A percentile compares a stretch with the other conserved stretches of the same genome.
These are phyloP conservation scores for Globisporangium nodosum DNA, from an alignment of 352 stramenopile species.

Conservation along the genomic window DNA sequence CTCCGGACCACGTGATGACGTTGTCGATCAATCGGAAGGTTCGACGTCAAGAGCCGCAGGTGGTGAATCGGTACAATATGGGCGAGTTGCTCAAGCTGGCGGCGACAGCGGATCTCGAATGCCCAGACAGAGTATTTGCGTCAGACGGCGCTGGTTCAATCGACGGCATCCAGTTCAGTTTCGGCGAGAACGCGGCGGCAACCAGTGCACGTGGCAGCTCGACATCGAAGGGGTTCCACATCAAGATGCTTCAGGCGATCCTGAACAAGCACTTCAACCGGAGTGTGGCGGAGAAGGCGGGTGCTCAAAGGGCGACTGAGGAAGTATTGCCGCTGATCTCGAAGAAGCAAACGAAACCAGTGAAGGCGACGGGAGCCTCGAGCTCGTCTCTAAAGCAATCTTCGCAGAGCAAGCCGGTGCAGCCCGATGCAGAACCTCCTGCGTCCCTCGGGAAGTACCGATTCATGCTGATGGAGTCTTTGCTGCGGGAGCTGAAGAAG, in stretches of 20 bases:
- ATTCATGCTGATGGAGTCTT: slow-evolving; percentile 54
- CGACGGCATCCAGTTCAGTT: slow-evolving; percentile 6
- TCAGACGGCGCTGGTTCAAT: slow-evolving; percentile 18
- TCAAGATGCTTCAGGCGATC: slow-evolving; percentile 38
- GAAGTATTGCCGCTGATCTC: slow-evolving; percentile 15
- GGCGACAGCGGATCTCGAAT: slow-evolving; percentile 46
- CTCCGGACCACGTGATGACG: slow-evolving; percentile 56
- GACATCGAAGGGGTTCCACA: slow-evolving; percentile 11
- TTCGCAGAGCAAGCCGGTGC: slow-evolving; percentile 25
- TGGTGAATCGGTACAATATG: slow-evolving; percentile 40
- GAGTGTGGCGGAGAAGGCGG: slow-evolving; percentile 8
- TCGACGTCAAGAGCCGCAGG: slow-evolving; percentile 11
- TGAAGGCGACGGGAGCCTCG: slow-evolving; percentile 12
- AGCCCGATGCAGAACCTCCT: slow-evolving; percentile 23
- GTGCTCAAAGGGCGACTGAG: slow-evolving; percentile 16
- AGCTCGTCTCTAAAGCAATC: slow-evolving; percentile 15
- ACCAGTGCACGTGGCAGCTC: slow-evolving; percentile 6
- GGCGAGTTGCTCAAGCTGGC: slow-evolving; percentile 50
- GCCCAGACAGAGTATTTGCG: slow-evolving; percentile 28
- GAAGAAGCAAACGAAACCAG: slow-evolving; percentile 36
- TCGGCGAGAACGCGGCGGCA: background rate
- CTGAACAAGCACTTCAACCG: slow-evolving; percentile 55
- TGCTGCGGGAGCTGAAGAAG: slow-evolving; percentile 48
- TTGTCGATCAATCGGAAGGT: slow-evolving; percentile 28
- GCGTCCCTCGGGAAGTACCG: slow-evolving; percentile 43